Evolutionary conservation across 306 rosid species (phyloP).

Genomic region (Lathyrus tuberosus): DNA sequence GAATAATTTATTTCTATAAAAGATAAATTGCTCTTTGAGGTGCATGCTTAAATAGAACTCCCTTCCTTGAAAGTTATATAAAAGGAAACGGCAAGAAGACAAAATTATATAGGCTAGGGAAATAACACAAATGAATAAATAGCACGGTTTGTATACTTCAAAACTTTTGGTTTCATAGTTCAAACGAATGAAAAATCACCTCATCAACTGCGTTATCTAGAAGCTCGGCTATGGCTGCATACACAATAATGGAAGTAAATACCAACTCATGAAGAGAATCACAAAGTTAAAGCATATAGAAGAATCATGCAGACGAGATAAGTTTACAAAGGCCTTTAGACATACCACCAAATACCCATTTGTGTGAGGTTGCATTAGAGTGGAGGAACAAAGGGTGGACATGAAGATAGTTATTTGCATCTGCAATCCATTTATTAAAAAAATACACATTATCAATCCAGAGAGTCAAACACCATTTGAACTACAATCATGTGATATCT

Average conservation of each 20-base stretch:
- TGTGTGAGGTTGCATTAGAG: slow-evolving; percentile 89
- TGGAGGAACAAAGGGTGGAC: slow-evolving; percentile 84
- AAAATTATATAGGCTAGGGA: neutral
- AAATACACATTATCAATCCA: neutral
- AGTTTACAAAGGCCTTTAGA: slow-evolving; percentile 12
- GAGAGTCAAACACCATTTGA: slow-evolving; percentile 23
- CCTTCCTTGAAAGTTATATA: neutral
- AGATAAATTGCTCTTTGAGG: neutral
- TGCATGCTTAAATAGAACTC: slow-evolving; percentile 11
- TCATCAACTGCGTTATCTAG: slow-evolving; percentile 87
- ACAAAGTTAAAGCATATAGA: neutral
- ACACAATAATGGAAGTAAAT: slow-evolving; percentile 24
- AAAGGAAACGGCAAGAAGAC: neutral
- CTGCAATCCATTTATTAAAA: slow-evolving; percentile 41
- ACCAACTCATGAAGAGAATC: slow-evolving; percentile 10
- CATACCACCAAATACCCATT: slow-evolving; percentile 89
- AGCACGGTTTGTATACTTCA: neutral
- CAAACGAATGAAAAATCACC: slow-evolving; percentile 48
- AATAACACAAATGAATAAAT: neutral
- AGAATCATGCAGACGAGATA: slow-evolving; percentile 7
- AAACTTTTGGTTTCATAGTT: slow-evolving; percentile 4
- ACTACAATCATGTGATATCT: neutral
- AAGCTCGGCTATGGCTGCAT: slow-evolving; percentile 80
- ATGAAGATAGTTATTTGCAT: slow-evolving; percentile 53
- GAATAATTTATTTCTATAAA: neutral